Base-by-base conservation (phyloP, 495 filamentous ascomycete genomes). In the Amphirosellinia nigrospora region DNA sequence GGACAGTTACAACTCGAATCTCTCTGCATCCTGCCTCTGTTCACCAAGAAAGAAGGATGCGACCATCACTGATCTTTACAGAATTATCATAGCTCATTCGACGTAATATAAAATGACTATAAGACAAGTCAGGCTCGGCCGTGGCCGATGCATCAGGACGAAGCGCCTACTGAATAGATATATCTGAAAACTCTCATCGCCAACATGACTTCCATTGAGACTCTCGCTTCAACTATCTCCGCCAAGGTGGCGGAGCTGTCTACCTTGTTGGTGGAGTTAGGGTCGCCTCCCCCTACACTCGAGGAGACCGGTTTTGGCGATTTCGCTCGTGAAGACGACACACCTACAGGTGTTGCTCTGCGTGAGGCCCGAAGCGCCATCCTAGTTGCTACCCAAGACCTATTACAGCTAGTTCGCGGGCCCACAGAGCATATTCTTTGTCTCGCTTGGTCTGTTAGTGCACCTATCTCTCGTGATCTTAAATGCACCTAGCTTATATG, bases 371-470 rank as follows among this genome's bases (percentile, higher is more conserved):
- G 71, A 21, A 67, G 63, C 36, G 63, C 53, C 21, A 73, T 73
- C n/a, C 34, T 70, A 13, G 71, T 66, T 48, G 61, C 68, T 8
- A 60, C 68, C 38, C 62, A 70, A 16, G 71, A 73, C 45, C 56
- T 73, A 23, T 56, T 70, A 48, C 71, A 64, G 36, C 56, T 73
- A 34, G 66, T 73, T 34, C 52, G 56, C 16, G 71, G 71, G 1
- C 71, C 71, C 26, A 73, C 56, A 5, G 71, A 73, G 45, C 71
- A 73, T 21, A 23, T 73, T 52, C 32, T 73, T 39, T 52, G 55
- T 39, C 63, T 70, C 46, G 61, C 71, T 58, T 73, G 62, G 68
- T 60, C 68, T 56, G 71, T 73, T 21, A 73, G 71, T 72, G 58
- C 3, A 36, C 30, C 34, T 13, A 39, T 26, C 13, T 55, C 39